phyloP scores from a whole-genome alignment of 106 monocot genomes.

The Posidonia australis region DNA sequence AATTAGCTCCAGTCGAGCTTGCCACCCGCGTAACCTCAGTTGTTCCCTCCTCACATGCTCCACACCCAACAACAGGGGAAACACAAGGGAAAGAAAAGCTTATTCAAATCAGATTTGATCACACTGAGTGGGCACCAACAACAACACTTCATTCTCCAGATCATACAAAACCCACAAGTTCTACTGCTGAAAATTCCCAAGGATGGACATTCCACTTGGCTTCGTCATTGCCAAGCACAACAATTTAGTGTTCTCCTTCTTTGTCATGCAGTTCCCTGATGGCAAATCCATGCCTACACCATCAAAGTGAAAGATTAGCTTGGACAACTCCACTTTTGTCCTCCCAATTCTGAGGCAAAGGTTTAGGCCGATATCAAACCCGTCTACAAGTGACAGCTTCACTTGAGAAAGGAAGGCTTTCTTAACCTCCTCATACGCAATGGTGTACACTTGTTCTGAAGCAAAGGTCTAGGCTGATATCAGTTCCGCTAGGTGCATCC shows the following conservation, averaged over 20 bases:
- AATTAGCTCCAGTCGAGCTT: slow-evolving; percentile 55
- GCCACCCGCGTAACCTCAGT: slow-evolving; percentile 48
- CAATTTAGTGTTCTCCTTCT: slow-evolving; percentile 21
- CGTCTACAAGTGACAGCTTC: slow-evolving; percentile 40
- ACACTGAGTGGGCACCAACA: slow-evolving; percentile 42
- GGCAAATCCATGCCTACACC: slow-evolving; percentile 52
- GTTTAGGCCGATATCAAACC: slow-evolving; percentile 39
- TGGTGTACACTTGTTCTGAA: no score
- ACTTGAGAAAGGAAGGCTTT: slow-evolving; percentile 32
- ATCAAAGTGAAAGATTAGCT: slow-evolving; percentile 49
- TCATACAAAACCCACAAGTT: slow-evolving; percentile 66
- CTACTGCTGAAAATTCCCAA: slow-evolving; percentile 87
- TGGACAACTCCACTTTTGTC: slow-evolving; percentile 39
- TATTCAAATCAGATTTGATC: slow-evolving; percentile 25
- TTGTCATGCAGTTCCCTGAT: slow-evolving; percentile 52
- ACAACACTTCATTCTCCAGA: slow-evolving; percentile 35
- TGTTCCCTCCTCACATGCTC: slow-evolving; percentile 43
- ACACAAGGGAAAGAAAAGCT: not conserved
- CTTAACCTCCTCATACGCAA: slow-evolving; percentile 23
- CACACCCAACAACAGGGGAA: no score
- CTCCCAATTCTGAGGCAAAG: slow-evolving; percentile 33
- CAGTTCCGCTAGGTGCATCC: no score
- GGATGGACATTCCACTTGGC: slow-evolving; percentile 42
- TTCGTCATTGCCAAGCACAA: slow-evolving; percentile 46
- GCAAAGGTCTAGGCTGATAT: no score